Conservation (phyloP, 2,329 filamentous ascomycete species). For the Penicillium aurantiogriseum region DNA sequence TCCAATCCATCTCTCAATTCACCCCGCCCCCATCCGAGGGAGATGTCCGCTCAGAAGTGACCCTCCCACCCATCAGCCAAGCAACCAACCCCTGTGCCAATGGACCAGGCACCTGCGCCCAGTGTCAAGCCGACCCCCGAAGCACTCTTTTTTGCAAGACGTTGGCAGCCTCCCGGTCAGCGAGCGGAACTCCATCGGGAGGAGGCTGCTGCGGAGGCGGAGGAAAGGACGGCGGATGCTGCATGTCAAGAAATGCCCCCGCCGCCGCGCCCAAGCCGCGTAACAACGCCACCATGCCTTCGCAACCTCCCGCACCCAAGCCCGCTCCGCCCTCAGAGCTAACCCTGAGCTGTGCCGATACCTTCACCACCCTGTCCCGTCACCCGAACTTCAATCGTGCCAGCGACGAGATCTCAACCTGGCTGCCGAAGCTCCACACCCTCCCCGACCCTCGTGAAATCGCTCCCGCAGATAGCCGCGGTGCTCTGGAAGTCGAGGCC, state of each 20-base stretch:
- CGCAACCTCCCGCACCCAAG: constrained; percentile 24
- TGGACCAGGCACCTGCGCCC: constrained; percentile 74
- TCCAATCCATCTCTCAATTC: constrained; percentile 49
- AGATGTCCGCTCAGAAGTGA: constrained; percentile 58
- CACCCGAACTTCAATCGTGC: constrained; percentile 74
- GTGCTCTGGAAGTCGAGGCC: constrained; percentile 74
- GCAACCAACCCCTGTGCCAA: constrained; percentile 54
- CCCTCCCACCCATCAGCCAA: constrained; percentile 37
- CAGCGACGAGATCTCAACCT: constrained; percentile 69
- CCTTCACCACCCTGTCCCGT: constrained; percentile 74
- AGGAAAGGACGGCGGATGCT: constrained; percentile 61
- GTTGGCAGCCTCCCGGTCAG: constrained; percentile 61
- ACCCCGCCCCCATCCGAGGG: constrained; percentile 55
- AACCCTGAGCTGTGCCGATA: constrained; percentile 67
- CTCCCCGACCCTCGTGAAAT: constrained; percentile 43
- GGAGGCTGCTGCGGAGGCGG: constrained; percentile 63
- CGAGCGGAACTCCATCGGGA: constrained; percentile 40
- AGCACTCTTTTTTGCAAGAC: constrained; percentile 82
- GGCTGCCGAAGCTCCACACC: constrained; percentile 71
- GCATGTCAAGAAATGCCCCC: constrained; percentile 43
- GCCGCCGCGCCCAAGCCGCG: constrained; percentile 22
- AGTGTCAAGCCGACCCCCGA: constrained; percentile 74
- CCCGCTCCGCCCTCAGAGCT: constrained; percentile 36
- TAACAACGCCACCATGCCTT: constrained; percentile 23
- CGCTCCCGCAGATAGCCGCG: constrained; percentile 35